Percentiles rank a stretch among this genome's conserved stretches.
Conservation (phyloP, 2,329 filamentous ascomycete species). For the Ophiostoma himal-ulmi region DNA sequence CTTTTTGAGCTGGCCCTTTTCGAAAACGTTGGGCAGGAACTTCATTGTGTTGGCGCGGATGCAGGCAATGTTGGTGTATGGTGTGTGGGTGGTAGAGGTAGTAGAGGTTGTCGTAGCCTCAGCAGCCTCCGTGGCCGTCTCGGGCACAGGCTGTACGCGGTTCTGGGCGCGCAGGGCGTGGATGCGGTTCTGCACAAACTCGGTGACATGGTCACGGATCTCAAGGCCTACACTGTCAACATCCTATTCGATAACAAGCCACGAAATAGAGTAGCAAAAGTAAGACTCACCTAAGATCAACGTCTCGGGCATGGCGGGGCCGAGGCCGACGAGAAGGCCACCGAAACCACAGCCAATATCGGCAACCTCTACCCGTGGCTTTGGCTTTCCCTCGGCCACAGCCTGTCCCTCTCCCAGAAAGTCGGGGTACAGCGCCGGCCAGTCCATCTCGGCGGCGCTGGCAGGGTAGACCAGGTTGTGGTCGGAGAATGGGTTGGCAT, state of each 20-base stretch:
- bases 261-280: background rate
- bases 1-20: constrained; percentile 70
- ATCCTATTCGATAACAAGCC: background rate
- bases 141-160: constrained; percentile 17
- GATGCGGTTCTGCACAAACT: constrained; percentile 85
- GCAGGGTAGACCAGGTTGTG: constrained; percentile 79
- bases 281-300: constrained; percentile 64
- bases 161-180: constrained; percentile 69
- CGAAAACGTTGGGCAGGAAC: constrained; percentile 97
- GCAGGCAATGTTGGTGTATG: constrained; percentile 82
- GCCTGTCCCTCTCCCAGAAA: constrained; percentile 43
- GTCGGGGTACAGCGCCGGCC: constrained; percentile 75
- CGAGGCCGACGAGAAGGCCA: constrained; percentile 78
- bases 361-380: constrained; percentile 67
- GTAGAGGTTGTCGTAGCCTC: constrained; percentile 29
- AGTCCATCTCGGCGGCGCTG: constrained; percentile 81
- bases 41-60: constrained; percentile 97
- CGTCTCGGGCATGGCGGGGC: constrained; percentile 72
- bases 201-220: constrained; percentile 82
- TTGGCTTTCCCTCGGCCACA: background rate
- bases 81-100: constrained; percentile 18
- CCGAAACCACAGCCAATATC: constrained; percentile 98
- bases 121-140: background rate
- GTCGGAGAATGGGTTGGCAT: constrained; percentile 97
- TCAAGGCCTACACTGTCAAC: constrained; percentile 62